Conservation (phyloP, 345 rosid species). For the Salix arbutifolia region DNA sequence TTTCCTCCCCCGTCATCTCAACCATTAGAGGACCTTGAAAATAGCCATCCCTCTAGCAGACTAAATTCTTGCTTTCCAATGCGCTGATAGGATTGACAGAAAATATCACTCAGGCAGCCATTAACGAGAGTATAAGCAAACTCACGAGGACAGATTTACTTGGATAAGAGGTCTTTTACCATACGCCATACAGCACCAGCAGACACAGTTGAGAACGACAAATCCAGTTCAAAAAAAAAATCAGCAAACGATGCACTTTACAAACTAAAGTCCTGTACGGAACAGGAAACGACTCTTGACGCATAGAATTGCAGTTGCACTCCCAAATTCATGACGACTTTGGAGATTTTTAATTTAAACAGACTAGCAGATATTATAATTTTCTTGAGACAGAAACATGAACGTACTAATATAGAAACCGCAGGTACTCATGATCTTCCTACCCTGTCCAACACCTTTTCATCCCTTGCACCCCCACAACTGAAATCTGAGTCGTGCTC, state of each 20-base stretch:
- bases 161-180: slow-evolving; percentile 11
- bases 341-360: slow-evolving; percentile 16
- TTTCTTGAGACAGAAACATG: slow-evolving; percentile 6
- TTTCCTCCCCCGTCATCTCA: not conserved
- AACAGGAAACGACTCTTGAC: slow-evolving; percentile 23
- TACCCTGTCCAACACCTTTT: slow-evolving; percentile 24
- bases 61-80: too few relatives aligned
- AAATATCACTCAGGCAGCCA: not conserved
- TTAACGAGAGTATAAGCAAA: not conserved
- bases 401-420: slow-evolving; percentile 10
- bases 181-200: slow-evolving; percentile 8
- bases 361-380: slow-evolving; percentile 19
- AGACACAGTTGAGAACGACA: slow-evolving; percentile 9
- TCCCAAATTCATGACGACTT: slow-evolving; percentile 24
- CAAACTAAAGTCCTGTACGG: slow-evolving; percentile 29
- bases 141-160: slow-evolving; percentile 12
- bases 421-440: slow-evolving; percentile 25
- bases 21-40: not conserved
- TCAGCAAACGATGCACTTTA: slow-evolving; percentile 37
- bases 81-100: not conserved
- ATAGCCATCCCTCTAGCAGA: not conserved
- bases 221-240: not conserved
- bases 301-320: slow-evolving; percentile 9
- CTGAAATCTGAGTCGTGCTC: slow-evolving; percentile 2
- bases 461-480: not conserved